phyloP scores from a whole-genome alignment of 441 rosid genomes.

The Croton laevigatus region DNA sequence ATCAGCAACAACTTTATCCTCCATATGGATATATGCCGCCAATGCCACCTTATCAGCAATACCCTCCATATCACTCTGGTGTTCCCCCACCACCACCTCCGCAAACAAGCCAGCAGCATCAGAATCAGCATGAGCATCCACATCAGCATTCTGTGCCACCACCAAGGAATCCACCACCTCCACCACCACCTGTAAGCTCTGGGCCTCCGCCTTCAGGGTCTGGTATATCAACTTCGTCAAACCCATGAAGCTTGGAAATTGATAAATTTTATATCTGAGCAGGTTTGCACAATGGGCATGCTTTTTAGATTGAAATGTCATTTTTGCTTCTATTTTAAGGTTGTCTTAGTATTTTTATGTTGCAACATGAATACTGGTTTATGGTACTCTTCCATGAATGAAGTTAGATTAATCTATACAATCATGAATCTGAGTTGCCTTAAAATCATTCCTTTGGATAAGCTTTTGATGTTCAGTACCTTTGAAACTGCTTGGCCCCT shows the following conservation, averaged over 20 bases:
- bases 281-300: neutral
- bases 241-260: slow-evolving; percentile 5
- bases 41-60: slow-evolving; percentile 57
- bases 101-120: slow-evolving; percentile 45
- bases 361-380: neutral
- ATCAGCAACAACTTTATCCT: slow-evolving; percentile 52
- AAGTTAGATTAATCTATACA: neutral
- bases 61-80: slow-evolving; percentile 45
- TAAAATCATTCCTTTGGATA: too few relatives aligned
- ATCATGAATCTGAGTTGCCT: neutral
- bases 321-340: neutral
- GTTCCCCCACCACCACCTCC: slow-evolving; percentile 44
- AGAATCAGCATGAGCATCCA: slow-evolving; percentile 27
- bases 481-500: too few relatives aligned
- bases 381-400: neutral
- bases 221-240: slow-evolving; percentile 30
- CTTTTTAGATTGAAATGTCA: neutral
- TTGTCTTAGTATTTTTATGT: neutral
- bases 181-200: slow-evolving; percentile 24
- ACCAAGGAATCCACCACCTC: slow-evolving; percentile 35
- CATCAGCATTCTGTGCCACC: slow-evolving; percentile 50
- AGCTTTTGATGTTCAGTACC: too few relatives aligned
- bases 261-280: neutral
- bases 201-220: slow-evolving; percentile 31
- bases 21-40: slow-evolving; percentile 58